Evolutionary conservation across 2,329 filamentous ascomycete species (phyloP).

Genomic region (Thielaviopsis punctulata): DNA sequence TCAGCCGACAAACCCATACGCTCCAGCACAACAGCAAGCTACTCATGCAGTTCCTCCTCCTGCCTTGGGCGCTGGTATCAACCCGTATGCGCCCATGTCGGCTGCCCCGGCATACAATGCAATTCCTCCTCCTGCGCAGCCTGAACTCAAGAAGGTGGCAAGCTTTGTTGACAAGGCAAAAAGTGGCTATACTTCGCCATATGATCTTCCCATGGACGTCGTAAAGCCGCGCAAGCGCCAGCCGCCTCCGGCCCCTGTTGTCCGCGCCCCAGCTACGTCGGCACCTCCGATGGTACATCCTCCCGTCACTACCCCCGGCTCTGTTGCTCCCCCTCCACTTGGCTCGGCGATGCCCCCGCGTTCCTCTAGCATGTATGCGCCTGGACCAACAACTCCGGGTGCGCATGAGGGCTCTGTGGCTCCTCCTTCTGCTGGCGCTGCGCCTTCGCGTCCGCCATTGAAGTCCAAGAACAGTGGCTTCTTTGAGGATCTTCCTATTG

Average conservation of each 20-base stretch:
- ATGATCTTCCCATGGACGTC: conserved; percentile 85
- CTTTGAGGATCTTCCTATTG: conserved; percentile 60
- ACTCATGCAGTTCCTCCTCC: conserved; percentile 8
- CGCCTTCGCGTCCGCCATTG: conserved; percentile 19
- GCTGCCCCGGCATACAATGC: conserved; percentile 21
- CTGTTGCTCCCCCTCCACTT: conserved; percentile 20
- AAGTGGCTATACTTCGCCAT: conserved; percentile 83
- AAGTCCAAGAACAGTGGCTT: conserved; percentile 38
- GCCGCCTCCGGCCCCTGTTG: conserved; percentile 31
- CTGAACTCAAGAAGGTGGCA: conserved; percentile 42
- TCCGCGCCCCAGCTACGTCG: not conserved
- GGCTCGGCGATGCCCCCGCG: conserved; percentile 38
- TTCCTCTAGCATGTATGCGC: conserved; percentile 39
- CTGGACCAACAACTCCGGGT: conserved; percentile 15
- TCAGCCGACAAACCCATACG: not conserved
- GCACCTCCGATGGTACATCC: conserved; percentile 18
- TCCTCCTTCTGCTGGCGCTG: conserved; percentile 2
- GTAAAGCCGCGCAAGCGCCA: conserved; percentile 51
- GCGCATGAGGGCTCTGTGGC: not conserved
- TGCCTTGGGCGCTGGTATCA: not conserved
- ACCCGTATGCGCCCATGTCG: conserved; percentile 12
- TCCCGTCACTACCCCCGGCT: conserved; percentile 19
- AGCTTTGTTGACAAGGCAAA: conserved; percentile 87
- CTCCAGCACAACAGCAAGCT: conserved; percentile 15
- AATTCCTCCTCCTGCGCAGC: conserved; percentile 21